A percentile compares a stretch with the other conserved stretches of the same genome.
phyloP scores from a whole-genome alignment of 139 green algal genomes.

The Mesotaenium endlicherianum region DNA sequence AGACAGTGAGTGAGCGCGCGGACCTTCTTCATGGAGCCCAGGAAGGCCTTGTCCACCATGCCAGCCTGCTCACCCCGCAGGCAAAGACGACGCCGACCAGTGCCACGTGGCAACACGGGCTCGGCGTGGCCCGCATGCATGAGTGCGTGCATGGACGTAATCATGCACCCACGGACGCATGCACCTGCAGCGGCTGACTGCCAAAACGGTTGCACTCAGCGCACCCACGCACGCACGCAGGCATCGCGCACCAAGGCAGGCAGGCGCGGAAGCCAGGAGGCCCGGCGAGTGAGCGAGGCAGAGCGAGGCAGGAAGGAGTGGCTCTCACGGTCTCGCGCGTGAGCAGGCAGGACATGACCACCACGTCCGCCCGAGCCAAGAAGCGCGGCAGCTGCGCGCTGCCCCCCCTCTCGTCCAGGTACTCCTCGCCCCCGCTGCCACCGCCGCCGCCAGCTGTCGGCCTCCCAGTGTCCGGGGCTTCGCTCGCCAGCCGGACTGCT shows the following conservation, averaged over 20 bases:
- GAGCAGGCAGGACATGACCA: slow-evolving; percentile 32
- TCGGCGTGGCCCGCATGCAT: too few relatives aligned
- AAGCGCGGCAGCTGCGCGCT: neutral
- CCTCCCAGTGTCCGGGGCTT: too few relatives aligned
- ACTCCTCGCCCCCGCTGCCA: neutral
- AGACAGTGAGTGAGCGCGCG: too few relatives aligned
- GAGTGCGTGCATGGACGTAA: neutral
- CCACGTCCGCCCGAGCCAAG: slow-evolving; percentile 6
- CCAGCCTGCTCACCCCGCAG: slow-evolving; percentile 7
- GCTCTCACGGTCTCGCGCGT: slow-evolving; percentile 8
- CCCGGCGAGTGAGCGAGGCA: neutral
- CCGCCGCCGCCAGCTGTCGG: neutral
- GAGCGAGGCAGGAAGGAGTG: neutral
- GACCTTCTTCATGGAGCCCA: slow-evolving; percentile 30
- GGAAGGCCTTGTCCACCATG: slow-evolving; percentile 11
- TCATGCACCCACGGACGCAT: neutral
- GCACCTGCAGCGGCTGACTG: neutral
- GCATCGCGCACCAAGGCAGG: neutral
- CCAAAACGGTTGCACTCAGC: neutral
- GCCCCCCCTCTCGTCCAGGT: slow-evolving; percentile 18
- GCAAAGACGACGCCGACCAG: too few relatives aligned
- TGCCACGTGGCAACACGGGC: neutral
- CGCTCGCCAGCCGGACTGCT: neutral
- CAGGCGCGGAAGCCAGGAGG: neutral
- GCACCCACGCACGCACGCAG: neutral